Conservation (phyloP, 495 filamentous ascomycete genomes). For the Bacidia rubella region DNA sequence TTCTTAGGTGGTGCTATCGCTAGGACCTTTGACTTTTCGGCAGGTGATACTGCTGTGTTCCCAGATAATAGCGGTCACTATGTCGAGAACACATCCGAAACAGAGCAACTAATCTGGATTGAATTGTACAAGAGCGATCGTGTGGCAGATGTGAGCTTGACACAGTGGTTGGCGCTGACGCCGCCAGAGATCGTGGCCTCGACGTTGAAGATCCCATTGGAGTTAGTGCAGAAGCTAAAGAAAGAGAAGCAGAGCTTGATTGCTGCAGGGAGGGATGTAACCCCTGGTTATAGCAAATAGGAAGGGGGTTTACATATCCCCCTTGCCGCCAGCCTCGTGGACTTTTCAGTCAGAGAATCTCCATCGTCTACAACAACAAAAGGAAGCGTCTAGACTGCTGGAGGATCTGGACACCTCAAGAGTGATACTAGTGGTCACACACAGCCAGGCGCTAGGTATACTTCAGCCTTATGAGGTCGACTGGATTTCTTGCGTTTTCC, state of each 20-base stretch:
- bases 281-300: too few relatives aligned
- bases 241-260: slow-evolving; percentile 51
- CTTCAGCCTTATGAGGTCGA: too few relatives aligned
- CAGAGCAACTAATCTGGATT: slow-evolving; percentile 47
- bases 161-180: slow-evolving; percentile 52
- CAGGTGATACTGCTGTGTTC: slow-evolving; percentile 52
- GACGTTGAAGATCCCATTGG: slow-evolving; percentile 42
- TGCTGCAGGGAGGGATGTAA: not conserved
- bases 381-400: too few relatives aligned
- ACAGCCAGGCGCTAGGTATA: too few relatives aligned
- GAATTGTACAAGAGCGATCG: slow-evolving; percentile 53
- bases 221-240: slow-evolving; percentile 42
- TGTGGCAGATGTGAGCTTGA: slow-evolving; percentile 47
- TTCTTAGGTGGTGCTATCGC: slow-evolving; percentile 45
- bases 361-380: too few relatives aligned
- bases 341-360: too few relatives aligned
- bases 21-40: slow-evolving; percentile 49
- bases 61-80: slow-evolving; percentile 53
- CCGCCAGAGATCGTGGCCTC: slow-evolving; percentile 45
- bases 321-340: not conserved
- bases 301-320: too few relatives aligned
- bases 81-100: slow-evolving; percentile 50
- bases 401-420: too few relatives aligned
- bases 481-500: too few relatives aligned
- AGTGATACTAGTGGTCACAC: too few relatives aligned